phyloP scores from a whole-genome alignment of 208 protist species.

The Leptomonas pyrrhocoris region DNA sequence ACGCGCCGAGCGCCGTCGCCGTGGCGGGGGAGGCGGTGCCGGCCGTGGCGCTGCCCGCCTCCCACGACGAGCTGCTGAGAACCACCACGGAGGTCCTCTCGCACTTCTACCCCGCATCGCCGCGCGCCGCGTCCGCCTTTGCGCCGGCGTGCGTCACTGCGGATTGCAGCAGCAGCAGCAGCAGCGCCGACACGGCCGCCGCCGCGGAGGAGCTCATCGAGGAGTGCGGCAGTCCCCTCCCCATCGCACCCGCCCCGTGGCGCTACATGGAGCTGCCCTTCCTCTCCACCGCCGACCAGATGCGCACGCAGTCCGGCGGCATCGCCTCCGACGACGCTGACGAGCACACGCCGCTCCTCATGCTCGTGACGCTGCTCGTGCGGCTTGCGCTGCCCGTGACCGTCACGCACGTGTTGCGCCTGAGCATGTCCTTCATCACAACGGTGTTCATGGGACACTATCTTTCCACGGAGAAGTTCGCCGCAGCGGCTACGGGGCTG shows the following conservation, averaged over 20 bases:
- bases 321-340: conserved; percentile 18
- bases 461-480: conserved; percentile 34
- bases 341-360: conserved; percentile 9
- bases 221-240: conserved; percentile 6
- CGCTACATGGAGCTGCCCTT: conserved; percentile 25
- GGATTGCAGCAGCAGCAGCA: neutral
- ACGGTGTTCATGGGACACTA: conserved; percentile 41
- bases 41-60: neutral
- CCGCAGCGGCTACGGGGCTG: conserved; percentile 33
- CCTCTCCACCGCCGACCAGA: conserved; percentile 4
- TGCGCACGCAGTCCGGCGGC: neutral
- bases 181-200: neutral
- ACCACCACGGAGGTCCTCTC: conserved; percentile 16
- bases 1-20: no score
- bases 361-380: conserved; percentile 20
- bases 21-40: neutral
- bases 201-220: conserved; percentile 1
- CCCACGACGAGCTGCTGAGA: conserved; percentile 9
- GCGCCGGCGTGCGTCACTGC: neutral
- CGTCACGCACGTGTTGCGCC: conserved; percentile 35
- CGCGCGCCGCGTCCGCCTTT: neutral
- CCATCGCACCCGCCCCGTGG: conserved; percentile 13
- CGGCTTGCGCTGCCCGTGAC: conserved; percentile 31
- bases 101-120: conserved; percentile 12
- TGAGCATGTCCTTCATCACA: conserved; percentile 34